A percentile compares a stretch with the other conserved stretches of the same genome.
Evolutionary conservation across 2,329 filamentous ascomycete species (phyloP).

Genomic region (Aspergillus neoniger): DNA sequence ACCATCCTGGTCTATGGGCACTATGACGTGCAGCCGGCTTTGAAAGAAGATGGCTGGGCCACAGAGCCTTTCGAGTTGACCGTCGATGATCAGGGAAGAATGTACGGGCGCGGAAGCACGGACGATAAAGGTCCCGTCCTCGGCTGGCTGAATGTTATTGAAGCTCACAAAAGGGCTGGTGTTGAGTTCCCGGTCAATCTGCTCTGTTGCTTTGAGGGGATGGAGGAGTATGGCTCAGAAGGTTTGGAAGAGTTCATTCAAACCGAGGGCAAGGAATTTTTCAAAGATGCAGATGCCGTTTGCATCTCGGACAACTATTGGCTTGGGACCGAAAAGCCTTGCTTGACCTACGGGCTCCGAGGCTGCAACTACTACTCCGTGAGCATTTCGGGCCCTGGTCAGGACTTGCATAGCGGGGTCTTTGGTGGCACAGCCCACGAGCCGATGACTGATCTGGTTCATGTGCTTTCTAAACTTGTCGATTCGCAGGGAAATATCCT

Average conservation of each 20-base stretch:
- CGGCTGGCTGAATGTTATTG: slow-evolving; percentile 96
- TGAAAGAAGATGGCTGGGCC: slow-evolving; percentile 91
- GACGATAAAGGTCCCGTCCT: slow-evolving; percentile 98
- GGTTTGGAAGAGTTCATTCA: slow-evolving; percentile 93
- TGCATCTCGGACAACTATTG: slow-evolving; percentile 99
- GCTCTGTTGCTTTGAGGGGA: slow-evolving; percentile 99
- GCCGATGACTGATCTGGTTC: slow-evolving; percentile 94
- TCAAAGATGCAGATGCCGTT: slow-evolving; percentile 91
- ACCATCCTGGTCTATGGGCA: slow-evolving; percentile 97
- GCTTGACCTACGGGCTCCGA: slow-evolving; percentile 92
- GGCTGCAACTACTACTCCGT: slow-evolving; percentile 98
- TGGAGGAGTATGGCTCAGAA: slow-evolving; percentile 98
- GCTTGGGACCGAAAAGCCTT: slow-evolving; percentile 98
- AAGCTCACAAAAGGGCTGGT: slow-evolving; percentile 93
- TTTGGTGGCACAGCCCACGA: slow-evolving; percentile 96
- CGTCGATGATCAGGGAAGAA: slow-evolving; percentile 85
- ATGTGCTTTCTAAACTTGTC: slow-evolving; percentile 79
- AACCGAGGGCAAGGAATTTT: slow-evolving; percentile 88
- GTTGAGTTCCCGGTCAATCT: slow-evolving; percentile 96
- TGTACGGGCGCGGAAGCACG: slow-evolving; percentile 93
- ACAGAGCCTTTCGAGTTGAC: slow-evolving; percentile 90
- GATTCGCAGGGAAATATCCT: slow-evolving; percentile 89
- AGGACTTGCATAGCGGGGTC: slow-evolving; percentile 94
- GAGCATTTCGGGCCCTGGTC: slow-evolving; percentile 84
- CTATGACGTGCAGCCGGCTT: slow-evolving; percentile 96